Base-by-base conservation (phyloP, 148 eudicot genomes). In the Talinum fruticosum region DNA sequence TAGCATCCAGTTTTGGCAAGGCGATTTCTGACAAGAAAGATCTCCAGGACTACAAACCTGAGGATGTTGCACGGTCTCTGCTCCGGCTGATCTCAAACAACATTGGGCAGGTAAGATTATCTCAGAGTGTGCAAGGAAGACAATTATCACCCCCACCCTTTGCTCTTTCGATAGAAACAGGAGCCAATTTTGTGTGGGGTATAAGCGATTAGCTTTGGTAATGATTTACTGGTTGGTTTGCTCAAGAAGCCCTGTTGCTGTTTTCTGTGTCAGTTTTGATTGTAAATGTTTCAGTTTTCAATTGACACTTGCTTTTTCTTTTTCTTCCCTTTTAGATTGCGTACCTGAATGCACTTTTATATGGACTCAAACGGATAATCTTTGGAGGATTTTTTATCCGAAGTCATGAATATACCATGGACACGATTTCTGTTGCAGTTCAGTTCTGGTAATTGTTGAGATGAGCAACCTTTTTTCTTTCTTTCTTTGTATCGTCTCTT, bases 361-460 rank as follows among this genome's bases (percentile, higher is more conserved):
- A 87, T 79, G 97, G 97, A 75, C 88, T 96, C 73, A 96, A 93
- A 83, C 83, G 97, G 77, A 96, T 96, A 78, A 88, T 96, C 64
- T 96, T 96, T 41, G 99, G 97, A 83, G 99, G 99, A 64, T 96
- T 90, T 86, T 96, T 96, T 84, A 96, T 91, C 72, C 90, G 99
- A 16, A 87, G 92, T 66, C 99, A 96, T 84, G 97, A 85, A 29
- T 90, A 90, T 78, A 93, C 97, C n/a, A 93, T 96, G 99, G 99
- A 96, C 82, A 96, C 99, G 26, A 91, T 96, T 61, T 90, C 97
- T 36, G 97, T 90, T 61, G 99, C 90, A 24, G 99, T 96, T 84
- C 76, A 96, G 76, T 96, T 89, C 87, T 96, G 99, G 99, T 96
- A 90, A 82, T 51, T 70, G 34, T 16, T 36, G 59, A 37, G 4